These are phyloP conservation scores for Paramecium tetraurelia DNA, from an alignment of 73 alveolate species.

Conservation along the genomic window DNA sequence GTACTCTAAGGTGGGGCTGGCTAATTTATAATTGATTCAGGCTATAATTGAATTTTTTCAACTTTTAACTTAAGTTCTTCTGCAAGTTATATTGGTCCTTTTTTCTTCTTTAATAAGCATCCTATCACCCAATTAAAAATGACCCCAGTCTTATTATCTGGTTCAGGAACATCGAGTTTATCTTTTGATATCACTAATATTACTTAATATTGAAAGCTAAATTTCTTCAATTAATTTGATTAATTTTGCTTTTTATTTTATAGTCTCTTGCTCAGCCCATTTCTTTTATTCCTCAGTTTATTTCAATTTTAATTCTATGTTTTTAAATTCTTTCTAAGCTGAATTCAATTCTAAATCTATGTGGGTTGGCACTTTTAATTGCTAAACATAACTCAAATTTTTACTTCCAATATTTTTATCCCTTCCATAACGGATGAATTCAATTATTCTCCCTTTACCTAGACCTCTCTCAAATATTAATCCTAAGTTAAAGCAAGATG, in stretches of 20 bases:
- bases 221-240: background rate
- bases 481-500: background rate
- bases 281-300: background rate
- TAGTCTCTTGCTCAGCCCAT: background rate
- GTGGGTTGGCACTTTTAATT: background rate
- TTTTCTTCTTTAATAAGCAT: background rate
- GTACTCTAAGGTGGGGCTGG: background rate
- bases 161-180: conserved; percentile 10
- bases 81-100: background rate
- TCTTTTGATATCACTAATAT: background rate
- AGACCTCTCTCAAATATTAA: background rate
- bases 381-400: background rate
- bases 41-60: background rate
- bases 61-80: conserved; percentile 23
- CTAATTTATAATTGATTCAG: background rate
- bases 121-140: conserved; percentile 34
- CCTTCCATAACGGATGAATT: background rate
- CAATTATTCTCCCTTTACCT: background rate
- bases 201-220: background rate
- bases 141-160: background rate
- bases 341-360: background rate
- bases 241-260: background rate
- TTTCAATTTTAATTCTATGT: background rate
- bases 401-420: background rate
- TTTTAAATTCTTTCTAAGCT: background rate